Percentiles rank a stretch among this genome's conserved stretches.
These are phyloP conservation scores for Spongiforma sp. DNA, from an alignment of 1,284 basidiomycete genomes.

Conservation along the genomic window DNA sequence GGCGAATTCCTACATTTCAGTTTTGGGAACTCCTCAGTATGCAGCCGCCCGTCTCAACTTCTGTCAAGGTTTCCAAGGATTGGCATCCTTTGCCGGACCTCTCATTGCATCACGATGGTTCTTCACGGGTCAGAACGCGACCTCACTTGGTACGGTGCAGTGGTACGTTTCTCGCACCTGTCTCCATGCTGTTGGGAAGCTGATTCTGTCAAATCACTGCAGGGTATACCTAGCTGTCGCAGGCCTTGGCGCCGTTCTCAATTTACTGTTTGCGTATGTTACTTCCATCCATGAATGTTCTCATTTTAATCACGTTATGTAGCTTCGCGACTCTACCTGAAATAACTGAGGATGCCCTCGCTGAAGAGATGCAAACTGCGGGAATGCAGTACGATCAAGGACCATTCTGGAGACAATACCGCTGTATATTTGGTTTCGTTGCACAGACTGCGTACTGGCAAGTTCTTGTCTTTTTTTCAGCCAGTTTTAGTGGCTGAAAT, in stretches of 20 bases:
- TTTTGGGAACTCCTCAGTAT: conserved; percentile 68
- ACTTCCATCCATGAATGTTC: not conserved
- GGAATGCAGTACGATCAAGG: conserved; percentile 52
- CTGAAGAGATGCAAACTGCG: conserved; percentile 52
- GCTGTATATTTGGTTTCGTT: conserved; percentile 74
- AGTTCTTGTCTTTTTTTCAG: not conserved
- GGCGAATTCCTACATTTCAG: conserved; percentile 82
- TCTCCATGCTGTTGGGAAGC: not conserved
- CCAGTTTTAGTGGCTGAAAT: not conserved
- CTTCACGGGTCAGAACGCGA: conserved; percentile 67
- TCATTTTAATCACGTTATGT: conserved; percentile 2
- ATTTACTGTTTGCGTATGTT: conserved; percentile 68
- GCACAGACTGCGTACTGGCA: conserved; percentile 67
- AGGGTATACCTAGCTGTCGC: conserved; percentile 84
- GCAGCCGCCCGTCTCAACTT: conserved; percentile 83
- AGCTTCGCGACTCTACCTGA: conserved; percentile 79
- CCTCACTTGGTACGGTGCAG: conserved; percentile 72
- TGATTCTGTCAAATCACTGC: conserved; percentile 12
- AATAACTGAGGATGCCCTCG: conserved; percentile 70
- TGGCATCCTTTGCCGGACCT: conserved; percentile 81
- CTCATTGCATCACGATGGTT: conserved; percentile 82
- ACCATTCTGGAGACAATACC: conserved; percentile 74
- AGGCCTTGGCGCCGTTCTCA: conserved; percentile 65
- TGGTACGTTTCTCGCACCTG: conserved; percentile 46
- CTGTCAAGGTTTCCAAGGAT: conserved; percentile 83